phyloP scores from a whole-genome alignment of 2,329 filamentous ascomycete genomes.

The Dryadomyces sulphureus region DNA sequence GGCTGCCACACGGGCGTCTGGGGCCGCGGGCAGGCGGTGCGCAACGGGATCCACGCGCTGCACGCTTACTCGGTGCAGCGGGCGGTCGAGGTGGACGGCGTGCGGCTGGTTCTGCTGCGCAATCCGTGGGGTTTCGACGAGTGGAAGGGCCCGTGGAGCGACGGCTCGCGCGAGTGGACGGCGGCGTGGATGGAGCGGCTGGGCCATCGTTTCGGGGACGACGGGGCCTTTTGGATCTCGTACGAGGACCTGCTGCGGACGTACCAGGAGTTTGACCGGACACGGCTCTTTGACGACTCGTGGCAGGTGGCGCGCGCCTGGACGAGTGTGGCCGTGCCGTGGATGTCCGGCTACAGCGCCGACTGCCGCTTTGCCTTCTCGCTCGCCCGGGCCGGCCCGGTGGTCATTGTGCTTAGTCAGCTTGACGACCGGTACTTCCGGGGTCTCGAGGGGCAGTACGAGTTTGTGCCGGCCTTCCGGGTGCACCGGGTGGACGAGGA shows the following conservation, averaged over 20 bases:
- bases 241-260: slow-evolving; percentile 48
- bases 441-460: slow-evolving; percentile 44
- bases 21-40: slow-evolving; percentile 44
- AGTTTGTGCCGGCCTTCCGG: slow-evolving; percentile 24
- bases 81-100: slow-evolving; percentile 29
- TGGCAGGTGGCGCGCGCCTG: slow-evolving; percentile 46
- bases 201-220: slow-evolving; percentile 43
- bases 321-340: slow-evolving; percentile 47
- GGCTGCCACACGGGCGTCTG: slow-evolving; percentile 53
- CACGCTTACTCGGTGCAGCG: slow-evolving; percentile 49
- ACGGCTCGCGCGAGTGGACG: slow-evolving; percentile 48
- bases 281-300: slow-evolving; percentile 42
- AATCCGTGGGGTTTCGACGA: slow-evolving; percentile 49
- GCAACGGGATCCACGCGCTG: slow-evolving; percentile 41
- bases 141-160: slow-evolving; percentile 45
- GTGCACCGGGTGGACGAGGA: slow-evolving; percentile 16
- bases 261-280: slow-evolving; percentile 46
- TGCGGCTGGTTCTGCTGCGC: slow-evolving; percentile 33
- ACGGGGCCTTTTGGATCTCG: slow-evolving; percentile 50
- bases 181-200: slow-evolving; percentile 41
- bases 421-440: slow-evolving; percentile 48
- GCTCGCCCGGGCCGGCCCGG: slow-evolving; percentile 37
- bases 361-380: slow-evolving; percentile 43
- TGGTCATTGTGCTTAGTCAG: slow-evolving; percentile 46
- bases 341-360: slow-evolving; percentile 46